phyloP scores from a whole-genome alignment of 345 rosid genomes.

The Lumnitzera littorea region DNA sequence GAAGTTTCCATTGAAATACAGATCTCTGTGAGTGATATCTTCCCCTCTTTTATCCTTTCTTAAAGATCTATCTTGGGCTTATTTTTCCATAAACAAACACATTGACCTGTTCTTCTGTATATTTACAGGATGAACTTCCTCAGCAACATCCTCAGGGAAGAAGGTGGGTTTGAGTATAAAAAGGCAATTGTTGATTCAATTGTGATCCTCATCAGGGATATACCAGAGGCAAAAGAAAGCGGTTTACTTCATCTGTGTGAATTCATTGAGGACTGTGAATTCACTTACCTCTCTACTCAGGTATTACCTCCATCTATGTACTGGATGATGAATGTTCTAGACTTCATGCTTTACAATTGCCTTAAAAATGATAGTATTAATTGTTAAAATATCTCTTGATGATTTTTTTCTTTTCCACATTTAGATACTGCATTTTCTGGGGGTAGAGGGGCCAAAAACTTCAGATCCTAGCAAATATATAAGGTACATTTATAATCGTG shows the following conservation, averaged over 20 bases:
- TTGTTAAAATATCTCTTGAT: neutral
- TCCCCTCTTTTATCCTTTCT: neutral
- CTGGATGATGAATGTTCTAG: too few relatives aligned
- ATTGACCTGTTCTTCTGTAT: neutral
- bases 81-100: too few relatives aligned
- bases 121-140: constrained; percentile 88
- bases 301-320: constrained; percentile 15
- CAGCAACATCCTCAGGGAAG: constrained; percentile 98
- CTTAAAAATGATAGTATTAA: too few relatives aligned
- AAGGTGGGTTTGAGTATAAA: constrained; percentile 99
- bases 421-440: constrained; percentile 97
- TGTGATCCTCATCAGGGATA: constrained; percentile 92
- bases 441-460: constrained; percentile 92
- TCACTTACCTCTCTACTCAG: constrained; percentile 97
- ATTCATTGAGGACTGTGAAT: constrained; percentile 99
- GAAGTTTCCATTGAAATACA: constrained; percentile 87
- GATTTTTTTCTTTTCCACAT: constrained; percentile 7
- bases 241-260: constrained; percentile 98
- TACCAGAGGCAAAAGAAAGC: constrained; percentile 93
- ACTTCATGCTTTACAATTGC: too few relatives aligned
- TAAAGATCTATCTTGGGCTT: neutral
- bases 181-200: constrained; percentile 97
- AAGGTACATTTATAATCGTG: constrained; percentile 92
- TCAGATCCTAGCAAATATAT: constrained; percentile 94
- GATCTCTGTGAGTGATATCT: constrained; percentile 61